phyloP scores from a whole-genome alignment of 495 filamentous ascomycete genomes.

The Penicillium paradoxum region DNA sequence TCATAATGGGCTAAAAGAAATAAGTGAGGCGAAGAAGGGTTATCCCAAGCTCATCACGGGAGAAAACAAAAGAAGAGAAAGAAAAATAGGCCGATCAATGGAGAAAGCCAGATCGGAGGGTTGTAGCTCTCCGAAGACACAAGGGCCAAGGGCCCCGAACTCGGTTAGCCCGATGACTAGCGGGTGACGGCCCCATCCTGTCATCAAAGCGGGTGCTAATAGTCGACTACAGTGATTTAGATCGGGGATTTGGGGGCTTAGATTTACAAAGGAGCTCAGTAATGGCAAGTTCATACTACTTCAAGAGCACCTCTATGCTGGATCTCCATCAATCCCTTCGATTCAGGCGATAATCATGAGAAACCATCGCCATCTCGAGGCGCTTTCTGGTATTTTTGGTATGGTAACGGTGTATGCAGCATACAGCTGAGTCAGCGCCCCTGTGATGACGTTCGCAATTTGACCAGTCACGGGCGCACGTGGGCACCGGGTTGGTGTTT shows the following conservation, averaged over 20 bases:
- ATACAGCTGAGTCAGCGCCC: slow-evolving; percentile 1
- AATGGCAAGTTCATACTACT: background rate
- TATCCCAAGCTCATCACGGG: slow-evolving; percentile 19
- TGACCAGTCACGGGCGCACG: slow-evolving; percentile 8
- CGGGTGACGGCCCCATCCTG: slow-evolving; percentile 9
- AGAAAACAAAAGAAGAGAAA: slow-evolving; percentile 2
- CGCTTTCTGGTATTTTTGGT: background rate
- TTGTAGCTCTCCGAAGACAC: slow-evolving; percentile 10
- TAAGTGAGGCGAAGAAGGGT: background rate
- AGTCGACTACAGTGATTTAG: background rate
- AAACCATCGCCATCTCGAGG: background rate
- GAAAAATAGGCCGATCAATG: background rate
- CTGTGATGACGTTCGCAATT: background rate
- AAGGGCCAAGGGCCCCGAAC: slow-evolving; percentile 15
- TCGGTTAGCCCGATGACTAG: slow-evolving; percentile 9
- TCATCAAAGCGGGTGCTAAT: background rate
- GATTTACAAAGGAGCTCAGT: background rate
- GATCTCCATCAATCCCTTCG: background rate
- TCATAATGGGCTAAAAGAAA: slow-evolving; percentile 23
- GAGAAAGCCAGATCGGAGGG: slow-evolving; percentile 5
- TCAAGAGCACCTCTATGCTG: too few species aligned
- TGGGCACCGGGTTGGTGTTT: too few species aligned
- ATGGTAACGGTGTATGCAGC: background rate
- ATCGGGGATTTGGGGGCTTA: background rate
- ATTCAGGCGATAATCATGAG: background rate